Conservation (phyloP, 805 yeast species). For the Ogataea glucozyma region DNA sequence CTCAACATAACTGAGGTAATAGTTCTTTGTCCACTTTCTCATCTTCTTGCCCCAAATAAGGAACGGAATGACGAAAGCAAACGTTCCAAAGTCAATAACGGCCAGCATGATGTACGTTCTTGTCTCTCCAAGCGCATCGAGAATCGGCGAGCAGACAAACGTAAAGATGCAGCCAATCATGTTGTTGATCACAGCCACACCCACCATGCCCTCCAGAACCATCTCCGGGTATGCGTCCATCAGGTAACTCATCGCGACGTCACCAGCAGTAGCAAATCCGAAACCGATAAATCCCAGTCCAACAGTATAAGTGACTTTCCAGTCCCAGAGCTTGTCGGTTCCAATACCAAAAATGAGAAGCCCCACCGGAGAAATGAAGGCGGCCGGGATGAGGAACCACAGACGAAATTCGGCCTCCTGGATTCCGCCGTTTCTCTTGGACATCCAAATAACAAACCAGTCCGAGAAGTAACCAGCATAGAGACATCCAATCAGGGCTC, state of each 20-base stretch:
- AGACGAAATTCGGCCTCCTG: conserved; percentile 67
- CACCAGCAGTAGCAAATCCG: conserved; percentile 72
- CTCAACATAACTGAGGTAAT: conserved; percentile 56
- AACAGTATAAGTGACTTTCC: conserved; percentile 53
- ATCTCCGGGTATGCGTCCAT: conserved; percentile 72
- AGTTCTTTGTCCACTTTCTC: conserved; percentile 55
- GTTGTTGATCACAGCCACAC: conserved; percentile 65
- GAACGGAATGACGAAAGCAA: conserved; percentile 51
- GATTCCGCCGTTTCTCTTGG: conserved; percentile 59
- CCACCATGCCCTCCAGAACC: conserved; percentile 71
- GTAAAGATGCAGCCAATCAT: conserved; percentile 66
- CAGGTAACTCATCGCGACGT: conserved; percentile 63
- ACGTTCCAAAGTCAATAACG: conserved; percentile 56
- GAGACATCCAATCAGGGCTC: conserved; percentile 65
- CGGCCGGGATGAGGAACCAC: conserved; percentile 56
- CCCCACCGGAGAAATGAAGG: conserved; percentile 62
- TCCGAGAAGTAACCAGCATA: conserved; percentile 65
- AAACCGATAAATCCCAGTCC: conserved; percentile 68
- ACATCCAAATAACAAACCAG: conserved; percentile 59
- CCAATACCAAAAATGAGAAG: conserved; percentile 66
- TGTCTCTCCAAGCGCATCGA: conserved; percentile 55
- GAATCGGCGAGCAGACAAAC: conserved; percentile 62
- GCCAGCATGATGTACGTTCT: conserved; percentile 64
- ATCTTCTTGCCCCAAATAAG: conserved; percentile 33
- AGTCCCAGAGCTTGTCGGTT: conserved; percentile 53